Conservation (phyloP, 495 filamentous ascomycete genomes). For the Penicillium soppii region DNA sequence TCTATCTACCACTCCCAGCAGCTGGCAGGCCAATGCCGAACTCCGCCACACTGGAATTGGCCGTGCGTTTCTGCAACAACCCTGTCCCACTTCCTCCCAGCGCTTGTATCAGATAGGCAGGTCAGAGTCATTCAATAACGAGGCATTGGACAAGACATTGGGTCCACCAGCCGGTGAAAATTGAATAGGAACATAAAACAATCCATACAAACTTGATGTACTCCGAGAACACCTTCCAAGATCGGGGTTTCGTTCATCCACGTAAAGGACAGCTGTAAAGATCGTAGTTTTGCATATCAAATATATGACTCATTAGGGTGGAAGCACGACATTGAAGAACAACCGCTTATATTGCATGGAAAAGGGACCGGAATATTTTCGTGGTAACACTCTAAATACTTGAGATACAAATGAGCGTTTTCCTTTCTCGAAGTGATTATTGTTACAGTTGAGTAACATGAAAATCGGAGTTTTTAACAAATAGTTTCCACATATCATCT, state of each 20-base stretch:
- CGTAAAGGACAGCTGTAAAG: no score
- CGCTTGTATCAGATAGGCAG: constrained; percentile 9
- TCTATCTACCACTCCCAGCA: background rate
- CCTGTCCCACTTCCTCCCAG: constrained; percentile 1
- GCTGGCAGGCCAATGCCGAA: background rate
- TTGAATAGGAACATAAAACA: background rate
- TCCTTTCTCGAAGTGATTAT: no score
- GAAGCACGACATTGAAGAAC: no score
- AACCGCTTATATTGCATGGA: no score
- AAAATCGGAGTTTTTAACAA: no score
- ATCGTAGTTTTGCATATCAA: no score
- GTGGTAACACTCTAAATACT: no score
- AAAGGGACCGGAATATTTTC: no score
- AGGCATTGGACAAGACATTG: background rate
- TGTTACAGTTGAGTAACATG: background rate
- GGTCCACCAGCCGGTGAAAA: background rate
- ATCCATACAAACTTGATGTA: background rate
- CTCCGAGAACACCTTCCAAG: background rate
- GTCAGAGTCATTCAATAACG: background rate
- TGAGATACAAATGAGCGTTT: no score
- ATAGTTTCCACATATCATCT: background rate
- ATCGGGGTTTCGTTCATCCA: no score
- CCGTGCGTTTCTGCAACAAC: background rate
- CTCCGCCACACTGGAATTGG: constrained; percentile 1
- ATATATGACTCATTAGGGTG: no score